Conservation (phyloP, 2,329 filamentous ascomycete species). For the Fusarium multiceps region DNA sequence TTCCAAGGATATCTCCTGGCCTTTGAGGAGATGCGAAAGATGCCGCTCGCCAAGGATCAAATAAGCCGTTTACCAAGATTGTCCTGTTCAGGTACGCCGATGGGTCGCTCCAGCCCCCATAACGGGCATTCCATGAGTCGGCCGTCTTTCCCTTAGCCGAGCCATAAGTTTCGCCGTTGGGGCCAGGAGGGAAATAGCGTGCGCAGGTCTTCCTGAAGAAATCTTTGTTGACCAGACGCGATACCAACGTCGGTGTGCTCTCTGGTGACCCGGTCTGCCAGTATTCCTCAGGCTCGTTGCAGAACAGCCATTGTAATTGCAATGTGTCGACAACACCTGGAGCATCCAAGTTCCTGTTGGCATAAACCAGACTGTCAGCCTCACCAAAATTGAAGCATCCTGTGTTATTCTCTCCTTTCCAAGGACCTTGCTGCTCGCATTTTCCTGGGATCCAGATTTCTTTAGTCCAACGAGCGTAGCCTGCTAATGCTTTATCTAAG, state of each 20-base stretch:
- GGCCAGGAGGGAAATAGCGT: background rate
- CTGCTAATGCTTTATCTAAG: background rate
- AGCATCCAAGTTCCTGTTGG: background rate
- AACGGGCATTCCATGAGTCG: background rate
- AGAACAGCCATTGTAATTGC: background rate
- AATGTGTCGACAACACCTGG: background rate
- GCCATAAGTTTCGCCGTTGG: background rate
- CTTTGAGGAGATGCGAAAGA: conserved; percentile 1
- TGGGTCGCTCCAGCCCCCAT: conserved; percentile 14
- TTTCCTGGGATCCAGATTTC: conserved; percentile 2
- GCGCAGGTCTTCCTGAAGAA: conserved; percentile 8
- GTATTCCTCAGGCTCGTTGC: conserved; percentile 5
- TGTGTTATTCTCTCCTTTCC: conserved; percentile 6
- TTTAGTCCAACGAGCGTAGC: conserved; percentile 1
- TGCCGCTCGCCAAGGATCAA: conserved; percentile 1
- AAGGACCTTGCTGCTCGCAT: background rate
- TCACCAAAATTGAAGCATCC: conserved; percentile 14
- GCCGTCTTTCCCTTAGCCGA: background rate
- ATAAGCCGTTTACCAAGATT: background rate
- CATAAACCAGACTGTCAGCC: conserved; percentile 4
- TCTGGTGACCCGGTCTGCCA: conserved; percentile 11
- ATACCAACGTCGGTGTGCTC: background rate
- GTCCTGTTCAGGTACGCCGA: background rate
- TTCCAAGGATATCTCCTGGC: conserved; percentile 1
- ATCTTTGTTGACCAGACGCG: conserved; percentile 2